Percentiles rank a stretch among this genome's conserved stretches.
Conservation (phyloP, 148 eudicot genomes). For the Arctostaphylos glauca region DNA sequence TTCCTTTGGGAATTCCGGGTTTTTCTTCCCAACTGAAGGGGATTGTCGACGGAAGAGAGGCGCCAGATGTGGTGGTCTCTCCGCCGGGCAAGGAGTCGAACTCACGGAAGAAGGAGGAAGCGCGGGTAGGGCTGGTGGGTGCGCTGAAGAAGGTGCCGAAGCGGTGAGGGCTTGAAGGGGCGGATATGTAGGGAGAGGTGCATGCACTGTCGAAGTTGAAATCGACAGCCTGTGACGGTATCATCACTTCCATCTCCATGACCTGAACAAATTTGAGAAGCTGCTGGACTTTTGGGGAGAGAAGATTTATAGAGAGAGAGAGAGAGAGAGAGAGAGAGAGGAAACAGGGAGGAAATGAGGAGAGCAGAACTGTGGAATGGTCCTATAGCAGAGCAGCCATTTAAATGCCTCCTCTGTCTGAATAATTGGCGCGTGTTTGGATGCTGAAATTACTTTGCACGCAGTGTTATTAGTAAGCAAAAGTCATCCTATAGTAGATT, state of each 20-base stretch:
- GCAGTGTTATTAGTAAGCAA: no score
- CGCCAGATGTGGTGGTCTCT: conserved; percentile 22
- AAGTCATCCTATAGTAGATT: no score
- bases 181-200: conserved; percentile 35
- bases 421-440: background rate
- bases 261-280: background rate
- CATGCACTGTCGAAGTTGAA: conserved; percentile 38
- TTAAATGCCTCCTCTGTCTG: background rate
- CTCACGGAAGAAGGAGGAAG: conserved; percentile 21
- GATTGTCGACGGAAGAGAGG: background rate
- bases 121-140: conserved; percentile 47
- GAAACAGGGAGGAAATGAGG: background rate
- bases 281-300: background rate
- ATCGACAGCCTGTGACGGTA: background rate
- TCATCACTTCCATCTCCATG: background rate
- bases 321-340: background rate
- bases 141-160: conserved; percentile 48
- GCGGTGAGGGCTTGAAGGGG: conserved; percentile 33
- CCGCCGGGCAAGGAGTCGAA: background rate
- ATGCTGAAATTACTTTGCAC: background rate
- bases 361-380: background rate
- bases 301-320: background rate
- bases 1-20: conserved; percentile 31
- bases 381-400: background rate
- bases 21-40: conserved; percentile 39